Percentiles rank a stretch among this genome's conserved stretches.
Conservation (phyloP, 2,329 filamentous ascomycete species). For the Aureobasidium sp. region DNA sequence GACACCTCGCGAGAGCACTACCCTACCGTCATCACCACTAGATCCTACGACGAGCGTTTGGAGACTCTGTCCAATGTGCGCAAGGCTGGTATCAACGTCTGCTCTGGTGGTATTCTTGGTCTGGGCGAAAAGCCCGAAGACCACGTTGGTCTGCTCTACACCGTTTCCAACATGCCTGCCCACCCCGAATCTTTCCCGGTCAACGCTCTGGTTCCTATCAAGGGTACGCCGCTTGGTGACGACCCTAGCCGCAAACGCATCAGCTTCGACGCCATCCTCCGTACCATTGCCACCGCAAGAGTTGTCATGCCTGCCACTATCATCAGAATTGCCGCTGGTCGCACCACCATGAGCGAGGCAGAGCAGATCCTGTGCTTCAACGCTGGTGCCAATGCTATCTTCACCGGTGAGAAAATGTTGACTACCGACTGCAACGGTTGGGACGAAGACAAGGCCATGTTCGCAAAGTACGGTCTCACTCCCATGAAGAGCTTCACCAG, state of each 20-base stretch:
- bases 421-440: conserved; percentile 86
- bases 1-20: conserved; percentile 88
- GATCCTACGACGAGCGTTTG: conserved; percentile 79
- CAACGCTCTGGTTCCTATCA: conserved; percentile 84
- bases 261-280: conserved; percentile 66
- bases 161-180: conserved; percentile 66
- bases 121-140: conserved; percentile 72
- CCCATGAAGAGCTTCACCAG: conserved; percentile 53
- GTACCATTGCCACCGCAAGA: conserved; percentile 76
- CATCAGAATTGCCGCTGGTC: conserved; percentile 75
- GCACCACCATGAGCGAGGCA: conserved; percentile 77
- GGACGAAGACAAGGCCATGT: conserved; percentile 81
- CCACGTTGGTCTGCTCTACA: conserved; percentile 74
- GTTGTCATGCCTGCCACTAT: conserved; percentile 79
- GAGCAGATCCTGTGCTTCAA: conserved; percentile 85
- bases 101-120: conserved; percentile 80
- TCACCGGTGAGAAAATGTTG: conserved; percentile 92
- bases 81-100: conserved; percentile 81
- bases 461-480: conserved; percentile 69
- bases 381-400: conserved; percentile 85
- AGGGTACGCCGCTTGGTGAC: conserved; percentile 77
- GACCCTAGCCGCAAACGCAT: conserved; percentile 46
- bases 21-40: conserved; percentile 74
- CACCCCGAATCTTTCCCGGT: conserved; percentile 90
- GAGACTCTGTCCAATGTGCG: conserved; percentile 71